Percentiles rank a stretch among this genome's conserved stretches.
phyloP scores from a whole-genome alignment of 441 rosid species.

The Raphanus hybrid region DNA sequence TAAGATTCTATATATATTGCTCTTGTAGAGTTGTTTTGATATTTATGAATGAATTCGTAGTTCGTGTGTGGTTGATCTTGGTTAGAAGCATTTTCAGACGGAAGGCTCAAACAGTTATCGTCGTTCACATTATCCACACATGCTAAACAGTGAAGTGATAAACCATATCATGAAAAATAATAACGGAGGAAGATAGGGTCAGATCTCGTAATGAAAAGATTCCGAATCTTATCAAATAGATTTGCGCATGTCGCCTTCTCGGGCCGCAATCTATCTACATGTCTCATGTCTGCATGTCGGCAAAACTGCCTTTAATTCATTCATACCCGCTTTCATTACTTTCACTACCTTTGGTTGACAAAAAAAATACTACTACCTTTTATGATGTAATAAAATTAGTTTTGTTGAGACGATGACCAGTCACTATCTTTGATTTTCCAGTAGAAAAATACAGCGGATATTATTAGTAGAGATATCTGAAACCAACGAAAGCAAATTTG shows the following conservation, averaged over 20 bases:
- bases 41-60: neutral
- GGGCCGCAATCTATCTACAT: slow-evolving; percentile 38
- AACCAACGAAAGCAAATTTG: slow-evolving; percentile 34
- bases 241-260: slow-evolving; percentile 39
- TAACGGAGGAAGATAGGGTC: slow-evolving; percentile 15
- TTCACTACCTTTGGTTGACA: neutral
- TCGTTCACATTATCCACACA: neutral
- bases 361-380: neutral
- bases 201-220: slow-evolving; percentile 29
- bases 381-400: slow-evolving; percentile 35
- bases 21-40: neutral
- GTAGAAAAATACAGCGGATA: neutral
- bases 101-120: neutral
- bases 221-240: slow-evolving; percentile 34
- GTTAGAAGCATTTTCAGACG: neutral
- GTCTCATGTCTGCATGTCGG: slow-evolving; percentile 36
- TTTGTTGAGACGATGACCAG: slow-evolving; percentile 13
- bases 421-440: slow-evolving; percentile 1
- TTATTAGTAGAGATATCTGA: slow-evolving; percentile 24
- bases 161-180: slow-evolving; percentile 16
- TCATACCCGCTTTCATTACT: slow-evolving; percentile 31
- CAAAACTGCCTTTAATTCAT: slow-evolving; percentile 21
- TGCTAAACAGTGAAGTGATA: slow-evolving; percentile 23
- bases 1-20: too few species aligned
- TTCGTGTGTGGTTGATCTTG: too few species aligned